Evolutionary conservation across 2,329 filamentous ascomycete species (phyloP), one percentile per base, ranked within the genome.

Genomic region (Davidsoniella australis): DNA sequence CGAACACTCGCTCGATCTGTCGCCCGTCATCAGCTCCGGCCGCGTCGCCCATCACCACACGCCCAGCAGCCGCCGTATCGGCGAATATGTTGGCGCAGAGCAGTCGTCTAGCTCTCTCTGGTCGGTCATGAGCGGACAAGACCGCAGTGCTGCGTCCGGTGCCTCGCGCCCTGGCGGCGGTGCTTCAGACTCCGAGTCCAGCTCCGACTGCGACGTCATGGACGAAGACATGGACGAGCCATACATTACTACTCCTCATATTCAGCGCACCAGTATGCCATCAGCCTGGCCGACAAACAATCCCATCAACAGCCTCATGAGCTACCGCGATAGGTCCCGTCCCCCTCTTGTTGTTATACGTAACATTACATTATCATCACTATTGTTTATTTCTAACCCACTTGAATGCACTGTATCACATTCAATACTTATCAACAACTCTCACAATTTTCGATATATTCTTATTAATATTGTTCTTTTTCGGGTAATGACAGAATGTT

Each of bases 1-100:
- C 57, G 77, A 82, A 61, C 83, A 85, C 1, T 91, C 85, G 4
- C 87, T 88, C 3, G 87, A 94, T 62, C 91, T 86, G 0, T 95
- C 88, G 0, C 91, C 91, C 0, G 88, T 82, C 10, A 80, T 91
- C 49, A 41, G 37, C 29, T 79, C 80, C 47, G 78, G 82, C 37
- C 65, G 69, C 54, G 76, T 71, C 23, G 29, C 33, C 16, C 20
- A 38, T 9, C 44, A 75, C 80, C 58, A 80, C 80, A 37, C 41
- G 10, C 29, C 23, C 45, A 76, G 76, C 6, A 66, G 66, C 40
- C 68, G 73, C 45, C 64, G 69, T 52, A 63, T 61, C 42, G 66
- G 67, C 29, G 68, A 75, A 23, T 72, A 70, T 56, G 64, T 63
- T 17, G 68, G 66, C 9, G 64, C 68, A 12, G 69, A 76, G 37